A percentile compares a stretch with the other conserved stretches of the same genome.
phyloP scores from a whole-genome alignment of 805 yeast genomes.

The Metschnikowia continentalis region DNA sequence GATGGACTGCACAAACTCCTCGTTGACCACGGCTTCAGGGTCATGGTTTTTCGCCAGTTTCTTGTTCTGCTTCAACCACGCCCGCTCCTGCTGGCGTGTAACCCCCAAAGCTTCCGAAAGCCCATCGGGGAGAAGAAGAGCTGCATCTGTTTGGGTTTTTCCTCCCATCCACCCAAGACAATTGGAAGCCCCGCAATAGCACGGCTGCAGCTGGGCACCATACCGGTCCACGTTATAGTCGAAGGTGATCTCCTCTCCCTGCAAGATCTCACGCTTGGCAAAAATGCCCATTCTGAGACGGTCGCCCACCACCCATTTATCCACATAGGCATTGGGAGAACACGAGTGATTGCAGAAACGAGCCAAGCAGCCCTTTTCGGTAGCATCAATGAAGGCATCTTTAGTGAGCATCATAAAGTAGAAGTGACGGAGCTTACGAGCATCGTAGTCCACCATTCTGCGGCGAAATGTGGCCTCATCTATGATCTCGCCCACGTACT shows the following conservation, averaged over 20 bases:
- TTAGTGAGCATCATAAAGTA: slow-evolving; percentile 95
- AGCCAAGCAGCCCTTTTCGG: slow-evolving; percentile 81
- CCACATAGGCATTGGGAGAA: slow-evolving; percentile 90
- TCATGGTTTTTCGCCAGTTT: slow-evolving; percentile 44
- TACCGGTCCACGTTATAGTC: slow-evolving; percentile 94
- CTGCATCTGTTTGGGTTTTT: slow-evolving; percentile 92
- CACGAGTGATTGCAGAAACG: slow-evolving; percentile 95
- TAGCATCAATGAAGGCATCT: slow-evolving; percentile 93
- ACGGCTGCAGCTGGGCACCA: slow-evolving; percentile 91
- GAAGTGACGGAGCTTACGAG: slow-evolving; percentile 68
- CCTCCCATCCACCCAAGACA: slow-evolving; percentile 96
- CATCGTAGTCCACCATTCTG: slow-evolving; percentile 72
- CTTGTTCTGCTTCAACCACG: slow-evolving; percentile 61
- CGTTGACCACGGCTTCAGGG: slow-evolving; percentile 57
- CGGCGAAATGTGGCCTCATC: slow-evolving; percentile 71
- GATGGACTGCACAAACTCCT: slow-evolving; percentile 59
- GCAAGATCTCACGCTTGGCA: slow-evolving; percentile 64
- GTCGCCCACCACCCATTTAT: slow-evolving; percentile 95
- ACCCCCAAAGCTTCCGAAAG: slow-evolving; percentile 86
- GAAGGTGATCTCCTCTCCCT: slow-evolving; percentile 89
- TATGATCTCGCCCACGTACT: slow-evolving; percentile 91
- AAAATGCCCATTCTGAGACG: slow-evolving; percentile 92
- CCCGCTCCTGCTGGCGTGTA: slow-evolving; percentile 59
- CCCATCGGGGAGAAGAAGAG: slow-evolving; percentile 75
- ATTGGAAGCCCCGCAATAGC: slow-evolving; percentile 90